Conservation (phyloP, 345 rosid species). For the Jatropha curcas region DNA sequence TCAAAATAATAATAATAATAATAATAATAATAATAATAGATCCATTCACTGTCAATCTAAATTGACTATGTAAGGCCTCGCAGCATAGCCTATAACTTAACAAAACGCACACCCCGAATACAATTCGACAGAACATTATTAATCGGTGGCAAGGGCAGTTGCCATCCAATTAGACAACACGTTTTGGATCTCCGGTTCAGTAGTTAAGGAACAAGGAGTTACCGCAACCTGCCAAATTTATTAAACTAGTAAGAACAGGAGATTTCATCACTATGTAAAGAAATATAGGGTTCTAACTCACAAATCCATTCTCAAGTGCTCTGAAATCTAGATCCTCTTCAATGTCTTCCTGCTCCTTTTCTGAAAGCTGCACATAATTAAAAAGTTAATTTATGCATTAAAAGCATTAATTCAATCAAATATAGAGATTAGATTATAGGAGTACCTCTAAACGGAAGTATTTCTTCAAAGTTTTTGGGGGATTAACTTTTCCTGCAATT, state of each 20-base stretch:
- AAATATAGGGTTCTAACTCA: slow-evolving; percentile 39
- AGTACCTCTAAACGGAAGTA: slow-evolving; percentile 44
- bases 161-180: slow-evolving; percentile 30
- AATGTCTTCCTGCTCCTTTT: slow-evolving; percentile 26
- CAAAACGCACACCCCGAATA: too few relatives aligned
- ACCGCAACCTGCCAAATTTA: slow-evolving; percentile 21
- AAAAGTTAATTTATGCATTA: neutral
- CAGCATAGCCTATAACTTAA: too few relatives aligned
- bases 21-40: too few relatives aligned
- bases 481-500: slow-evolving; percentile 38
- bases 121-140: too few relatives aligned
- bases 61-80: too few relatives aligned
- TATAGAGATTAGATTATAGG: too few relatives aligned
- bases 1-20: too few relatives aligned
- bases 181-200: slow-evolving; percentile 16
- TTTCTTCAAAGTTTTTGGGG: slow-evolving; percentile 36
- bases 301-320: slow-evolving; percentile 48
- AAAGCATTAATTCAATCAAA: neutral
- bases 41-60: too few relatives aligned
- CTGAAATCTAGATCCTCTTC: slow-evolving; percentile 39
- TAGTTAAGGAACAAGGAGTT: slow-evolving; percentile 20
- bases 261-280: too few relatives aligned
- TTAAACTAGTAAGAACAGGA: neutral
- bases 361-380: slow-evolving; percentile 28
- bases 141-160: slow-evolving; percentile 10